These are phyloP conservation scores for Scutellaria baicalensis DNA, from an alignment of 257 asterid genomes.

Conservation along the genomic window DNA sequence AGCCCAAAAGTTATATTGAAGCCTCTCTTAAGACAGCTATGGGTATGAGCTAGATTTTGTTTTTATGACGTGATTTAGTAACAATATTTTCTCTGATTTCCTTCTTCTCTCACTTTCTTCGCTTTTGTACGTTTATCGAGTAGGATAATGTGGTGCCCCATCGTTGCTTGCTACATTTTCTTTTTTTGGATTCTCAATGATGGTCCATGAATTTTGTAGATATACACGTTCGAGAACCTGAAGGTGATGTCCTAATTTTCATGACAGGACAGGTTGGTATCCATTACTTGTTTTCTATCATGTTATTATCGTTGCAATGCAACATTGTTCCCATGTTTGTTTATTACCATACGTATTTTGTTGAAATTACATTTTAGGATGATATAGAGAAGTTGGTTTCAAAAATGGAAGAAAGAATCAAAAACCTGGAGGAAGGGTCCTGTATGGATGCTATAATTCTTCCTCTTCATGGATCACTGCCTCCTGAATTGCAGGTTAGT, in stretches of 20 bases:
- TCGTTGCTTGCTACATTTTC: constrained; percentile 2
- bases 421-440: constrained; percentile 80
- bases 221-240: constrained; percentile 77
- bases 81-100: background rate
- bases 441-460: constrained; percentile 89
- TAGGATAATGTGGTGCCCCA: background rate
- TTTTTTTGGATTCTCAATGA: constrained; percentile 1
- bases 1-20: constrained; percentile 72
- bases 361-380: constrained; percentile 44
- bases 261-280: constrained; percentile 94
- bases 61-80: constrained; percentile 4
- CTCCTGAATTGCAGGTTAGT: constrained; percentile 94
- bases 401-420: constrained; percentile 81
- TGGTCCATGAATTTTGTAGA: constrained; percentile 37
- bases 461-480: constrained; percentile 97
- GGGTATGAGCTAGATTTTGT: constrained; percentile 39
- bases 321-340: background rate
- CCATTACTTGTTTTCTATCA: constrained; percentile 1
- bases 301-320: background rate
- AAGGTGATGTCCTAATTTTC: constrained; percentile 88
- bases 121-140: background rate
- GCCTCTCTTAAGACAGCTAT: constrained; percentile 68
- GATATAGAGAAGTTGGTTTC: constrained; percentile 80
- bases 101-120: background rate
- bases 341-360: background rate